phyloP scores from a whole-genome alignment of 2,329 filamentous ascomycete species.

The Colletotrichum incanum region DNA sequence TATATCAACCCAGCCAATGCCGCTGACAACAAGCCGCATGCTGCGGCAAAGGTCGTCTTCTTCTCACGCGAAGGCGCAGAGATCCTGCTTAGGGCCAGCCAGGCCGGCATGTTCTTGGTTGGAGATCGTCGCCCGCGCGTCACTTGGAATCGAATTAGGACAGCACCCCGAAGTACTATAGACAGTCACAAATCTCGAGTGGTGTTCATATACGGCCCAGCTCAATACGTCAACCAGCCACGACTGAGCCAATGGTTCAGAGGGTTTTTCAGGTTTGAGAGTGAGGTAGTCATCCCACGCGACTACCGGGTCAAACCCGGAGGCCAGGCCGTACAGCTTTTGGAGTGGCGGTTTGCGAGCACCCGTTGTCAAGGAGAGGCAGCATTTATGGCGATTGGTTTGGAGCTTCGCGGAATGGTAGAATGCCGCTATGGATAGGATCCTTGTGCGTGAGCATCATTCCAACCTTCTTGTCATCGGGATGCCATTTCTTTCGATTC shows the following conservation, averaged over 20 bases:
- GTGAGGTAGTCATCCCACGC: not conserved
- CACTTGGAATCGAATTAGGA: slow-evolving; percentile 21
- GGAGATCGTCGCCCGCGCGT: slow-evolving; percentile 9
- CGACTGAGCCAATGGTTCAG: not conserved
- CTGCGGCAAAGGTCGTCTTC: slow-evolving; percentile 30
- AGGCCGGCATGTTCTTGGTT: not conserved
- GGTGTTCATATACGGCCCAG: slow-evolving; percentile 6
- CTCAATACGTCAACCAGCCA: not conserved
- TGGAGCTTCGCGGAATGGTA: not conserved
- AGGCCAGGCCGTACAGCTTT: not conserved
- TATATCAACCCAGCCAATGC: slow-evolving; percentile 14
- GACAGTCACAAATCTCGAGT: slow-evolving; percentile 9
- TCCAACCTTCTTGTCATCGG: not conserved
- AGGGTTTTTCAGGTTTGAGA: not conserved
- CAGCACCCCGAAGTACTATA: not conserved
- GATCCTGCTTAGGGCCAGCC: not conserved
- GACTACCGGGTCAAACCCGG: not conserved
- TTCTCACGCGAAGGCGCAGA: slow-evolving; percentile 21
- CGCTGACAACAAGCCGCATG: not conserved
- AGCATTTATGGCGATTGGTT: not conserved
- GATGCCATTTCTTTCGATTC: not conserved
- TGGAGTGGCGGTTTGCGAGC: slow-evolving; percentile 33
- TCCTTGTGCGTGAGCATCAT: not conserved
- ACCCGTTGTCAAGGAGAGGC: slow-evolving; percentile 11
- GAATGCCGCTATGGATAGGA: slow-evolving; percentile 7